Evolutionary conservation across 345 rosid species (phyloP), one percentile per base, ranked within the genome.

Genomic region (Balakata baccata): DNA sequence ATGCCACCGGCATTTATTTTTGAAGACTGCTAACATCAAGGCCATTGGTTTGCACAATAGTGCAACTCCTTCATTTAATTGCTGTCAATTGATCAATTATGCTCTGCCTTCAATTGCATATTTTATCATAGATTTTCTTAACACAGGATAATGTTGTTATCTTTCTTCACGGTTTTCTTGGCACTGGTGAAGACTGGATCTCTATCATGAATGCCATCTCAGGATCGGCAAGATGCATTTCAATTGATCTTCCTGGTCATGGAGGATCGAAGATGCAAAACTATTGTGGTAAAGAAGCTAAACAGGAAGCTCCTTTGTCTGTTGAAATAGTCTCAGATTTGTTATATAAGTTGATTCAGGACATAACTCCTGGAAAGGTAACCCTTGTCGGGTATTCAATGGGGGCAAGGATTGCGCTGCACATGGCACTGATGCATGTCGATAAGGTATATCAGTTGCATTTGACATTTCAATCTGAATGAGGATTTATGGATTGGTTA

Each of bases 91-190:
- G 34, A 29, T 29, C 62, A 47, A 5, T 53, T 65, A 18, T 71
- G 37, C 22, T 29, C 9, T 52, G 34, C 16, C 45, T 22, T 51
- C 4, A 41, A 9, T 53, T 64, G 61, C 71, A 73, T 11, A 70
- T 54, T 62, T 22, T 37, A 12, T 25, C 29, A 10, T 69, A 9
- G 11, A 68, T 78, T 54, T 75, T 20, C 52, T 54, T 62, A 51
- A 52, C 81, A 70, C 88, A 94, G 97, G 87, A 82, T 47, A 81
- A 76, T 79, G 79, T 88, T 56, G 74, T 83, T 68, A 17, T 94
- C 52, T 92, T 92, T 80, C 92, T 94, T 51, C 98, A 94, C 75
- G 97, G 97, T 54, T 90, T 94, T 83, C 93, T 94, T 29, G 97
- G 98, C 81, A 88, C 88, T 58, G 88, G 92, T 72, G 91, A 88